A percentile compares a stretch with the other conserved stretches of the same genome.
These are phyloP conservation scores for Xerocomellus dryophilus DNA, from an alignment of 768 basidiomycete genomes.

Conservation along the genomic window DNA sequence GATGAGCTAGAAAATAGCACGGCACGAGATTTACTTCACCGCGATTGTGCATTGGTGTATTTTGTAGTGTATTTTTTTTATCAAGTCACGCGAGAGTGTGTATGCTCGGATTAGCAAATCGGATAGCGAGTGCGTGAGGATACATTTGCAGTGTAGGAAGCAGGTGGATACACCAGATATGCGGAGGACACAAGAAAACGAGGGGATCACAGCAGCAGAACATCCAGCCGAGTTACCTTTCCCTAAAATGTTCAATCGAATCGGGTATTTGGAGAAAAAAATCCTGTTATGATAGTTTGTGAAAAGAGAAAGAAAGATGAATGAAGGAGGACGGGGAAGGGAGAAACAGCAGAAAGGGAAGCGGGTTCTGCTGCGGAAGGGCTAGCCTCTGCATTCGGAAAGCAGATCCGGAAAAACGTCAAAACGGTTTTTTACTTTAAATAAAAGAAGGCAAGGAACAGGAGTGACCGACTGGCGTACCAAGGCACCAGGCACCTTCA, in stretches of 20 bases:
- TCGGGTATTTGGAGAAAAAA: constrained; percentile 9
- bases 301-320: background rate
- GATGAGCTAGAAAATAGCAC: background rate
- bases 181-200: background rate
- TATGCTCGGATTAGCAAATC: constrained; percentile 7
- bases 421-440: background rate
- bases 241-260: background rate
- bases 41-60: constrained; percentile 1
- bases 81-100: background rate
- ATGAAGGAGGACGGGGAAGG: background rate
- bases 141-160: constrained; percentile 18
- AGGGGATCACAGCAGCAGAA: constrained; percentile 1
- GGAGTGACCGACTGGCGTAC: background rate
- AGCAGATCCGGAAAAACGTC: background rate
- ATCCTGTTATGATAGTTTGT: constrained; percentile 1
- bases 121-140: constrained; percentile 19
- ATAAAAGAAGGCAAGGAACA: background rate
- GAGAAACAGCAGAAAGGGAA: background rate
- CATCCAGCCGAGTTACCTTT: constrained; percentile 1
- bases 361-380: no score
- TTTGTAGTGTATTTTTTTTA: background rate
- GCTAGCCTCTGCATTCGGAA: no score
- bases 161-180: constrained; percentile 20
- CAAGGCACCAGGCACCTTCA: background rate
- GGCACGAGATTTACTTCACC: background rate